Evolutionary conservation across 1,139 yeast species (phyloP), one percentile per base, ranked within the genome.

Genomic region (Candida mesenterica): DNA sequence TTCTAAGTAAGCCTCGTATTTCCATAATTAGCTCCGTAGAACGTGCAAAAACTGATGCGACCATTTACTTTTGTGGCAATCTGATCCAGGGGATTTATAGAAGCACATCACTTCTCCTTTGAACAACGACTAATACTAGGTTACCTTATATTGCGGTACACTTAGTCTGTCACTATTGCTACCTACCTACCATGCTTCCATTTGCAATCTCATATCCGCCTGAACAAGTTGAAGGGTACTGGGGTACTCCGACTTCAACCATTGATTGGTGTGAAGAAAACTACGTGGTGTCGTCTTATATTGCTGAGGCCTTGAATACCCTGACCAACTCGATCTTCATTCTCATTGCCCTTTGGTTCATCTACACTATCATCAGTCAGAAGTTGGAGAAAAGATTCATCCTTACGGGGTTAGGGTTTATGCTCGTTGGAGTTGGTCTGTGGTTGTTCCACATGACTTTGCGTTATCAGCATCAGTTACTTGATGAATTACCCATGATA

Each of bases 251-350:
- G 8, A 68, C 75, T 4, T 66, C 95, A 22, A 87, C 96, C 20
- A 89, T 89, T 36, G 97, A 89, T 54, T 89, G 97, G 97, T 89
- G 97, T 62, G 97, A 89, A 59, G 97, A 89, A 56, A 90, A 89
- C 62, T 89, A 89, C 55, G 92, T 88, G 8, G 85, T 89, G 7
- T 75, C 90, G n/a, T 71, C 70, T 14, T 89, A 83, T 51, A 71
- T 89, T 37, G 96, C 96, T n/a, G 97, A 89, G 57, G 82, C 87
- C 38, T 69, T 89, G 40, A 89, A 89, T 54, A 85, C 96, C 4
- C 53, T 77, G 33, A 87, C 97, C 35, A 89, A 89, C 54, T 63
- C 85, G 4, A 70, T 75, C 20, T 85, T 84, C 50, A 77, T 89
- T 25, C 50, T 77, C 12, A 65, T 88, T 36, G 95, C 96, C 1